Base-by-base conservation (phyloP, 2,329 filamentous ascomycete genomes). In the Bipolaris gigantea region DNA sequence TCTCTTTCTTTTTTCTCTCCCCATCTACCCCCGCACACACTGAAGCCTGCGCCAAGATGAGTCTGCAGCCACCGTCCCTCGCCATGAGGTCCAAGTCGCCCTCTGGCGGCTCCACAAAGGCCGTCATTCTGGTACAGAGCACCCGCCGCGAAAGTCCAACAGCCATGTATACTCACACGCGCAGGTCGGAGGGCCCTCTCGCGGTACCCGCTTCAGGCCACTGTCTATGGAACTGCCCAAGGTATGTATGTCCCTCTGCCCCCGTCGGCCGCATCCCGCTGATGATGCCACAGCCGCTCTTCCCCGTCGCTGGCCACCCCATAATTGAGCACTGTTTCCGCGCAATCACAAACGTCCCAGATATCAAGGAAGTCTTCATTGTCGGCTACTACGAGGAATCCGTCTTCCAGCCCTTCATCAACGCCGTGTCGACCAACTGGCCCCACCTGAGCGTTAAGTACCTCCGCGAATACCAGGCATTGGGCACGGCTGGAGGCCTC, bases 341-440 rank as follows among this genome's bases (percentile, higher is more conserved):
- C 70, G 92, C 94, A 70, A 85, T 97, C 71, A 87, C 90, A 63
- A 95, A 92, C 75, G 90, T 97, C 56, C 89, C 90, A 69, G 89
- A 90, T 71, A 90, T 99, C 76, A 90, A 92, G 73, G 94, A 99
- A 78, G 93, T 99, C 67, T 92, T 94, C 81, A 88, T 99, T 71
- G 95, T 99, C 72, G 94, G 94, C 72, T 99, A 99, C 85, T 99
- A 97, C 77, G 94, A 99, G 75, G 94, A 97, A 80, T 84, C 86
- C 40, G 90, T 97, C 69, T 97, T 97, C 84, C 89, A 92, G 71
- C 92, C 97, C 78, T 97, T 97, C 80, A 96, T 97, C 81, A 96
- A 96, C 78, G 89, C 96, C 73, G 86, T 92, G 57, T 82, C 86
- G 57, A 85, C 85, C 75, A 89, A 90, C 73, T 96, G 96, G 79